A percentile compares a stretch with the other conserved stretches of the same genome.
phyloP scores from a whole-genome alignment of 169 alveolate genomes.

The Cytauxzoon felis region DNA sequence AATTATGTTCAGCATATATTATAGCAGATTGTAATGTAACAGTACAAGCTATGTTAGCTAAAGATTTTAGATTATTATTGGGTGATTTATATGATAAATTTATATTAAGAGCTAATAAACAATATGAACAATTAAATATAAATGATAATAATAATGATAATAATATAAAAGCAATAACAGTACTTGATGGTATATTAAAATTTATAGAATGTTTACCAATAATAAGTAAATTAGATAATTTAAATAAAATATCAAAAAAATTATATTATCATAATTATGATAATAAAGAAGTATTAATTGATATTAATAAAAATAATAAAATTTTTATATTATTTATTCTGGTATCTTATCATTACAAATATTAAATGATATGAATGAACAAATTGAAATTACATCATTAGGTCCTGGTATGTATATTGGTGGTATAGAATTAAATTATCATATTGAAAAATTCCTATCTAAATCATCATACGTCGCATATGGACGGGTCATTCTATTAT shows the following conservation, averaged over 20 bases:
- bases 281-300: slow-evolving; percentile 34
- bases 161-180: background rate
- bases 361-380: background rate
- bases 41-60: slow-evolving; percentile 42
- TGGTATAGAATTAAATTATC: background rate
- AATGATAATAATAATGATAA: background rate
- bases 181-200: background rate
- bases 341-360: slow-evolving; percentile 25
- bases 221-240: background rate
- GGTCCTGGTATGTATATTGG: slow-evolving; percentile 36
- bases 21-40: slow-evolving; percentile 71
- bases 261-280: slow-evolving; percentile 15
- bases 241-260: background rate
- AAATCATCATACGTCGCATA: slow-evolving; percentile 40
- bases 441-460: background rate
- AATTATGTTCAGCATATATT: slow-evolving; percentile 53
- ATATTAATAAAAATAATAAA: background rate
- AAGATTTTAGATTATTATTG: slow-evolving; percentile 8
- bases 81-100: slow-evolving; percentile 42
- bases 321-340: slow-evolving; percentile 26
- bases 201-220: slow-evolving; percentile 26
- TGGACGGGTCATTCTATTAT: slow-evolving; percentile 9
- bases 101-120: slow-evolving; percentile 5
- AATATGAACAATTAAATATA: background rate
- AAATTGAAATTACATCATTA: slow-evolving; percentile 18